These are phyloP conservation scores for Obelidium mucronatum DNA, from an alignment of 192 early-diverging fungal genomes.

Conservation along the genomic window DNA sequence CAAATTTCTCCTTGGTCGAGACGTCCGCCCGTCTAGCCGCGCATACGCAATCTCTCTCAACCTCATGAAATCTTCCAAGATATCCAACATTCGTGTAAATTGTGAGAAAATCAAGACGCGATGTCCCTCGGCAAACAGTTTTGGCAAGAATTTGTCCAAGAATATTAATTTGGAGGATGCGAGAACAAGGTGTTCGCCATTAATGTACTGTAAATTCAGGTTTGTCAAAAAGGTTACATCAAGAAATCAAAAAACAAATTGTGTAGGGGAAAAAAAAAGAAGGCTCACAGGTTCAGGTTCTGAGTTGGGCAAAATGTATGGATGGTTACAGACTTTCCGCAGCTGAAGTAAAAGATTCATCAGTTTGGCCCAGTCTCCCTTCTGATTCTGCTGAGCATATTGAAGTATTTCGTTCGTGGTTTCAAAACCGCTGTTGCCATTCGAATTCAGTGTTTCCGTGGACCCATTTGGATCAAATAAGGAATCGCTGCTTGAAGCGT, in stretches of 20 bases:
- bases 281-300: constrained; percentile 62
- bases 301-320: constrained; percentile 60
- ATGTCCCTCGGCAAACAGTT: constrained; percentile 49
- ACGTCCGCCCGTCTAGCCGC: constrained; percentile 44
- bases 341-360: constrained; percentile 76
- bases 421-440: neutral
- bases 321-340: constrained; percentile 83
- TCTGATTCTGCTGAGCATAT: constrained; percentile 24
- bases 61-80: constrained; percentile 50
- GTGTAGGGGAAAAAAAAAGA: no score
- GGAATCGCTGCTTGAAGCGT: no score
- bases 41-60: constrained; percentile 29
- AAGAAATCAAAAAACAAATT: no score
- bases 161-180: constrained; percentile 76
- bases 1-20: constrained; percentile 40
- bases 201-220: constrained; percentile 39
- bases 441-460: neutral
- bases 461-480: neutral
- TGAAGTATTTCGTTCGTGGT: constrained; percentile 19
- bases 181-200: constrained; percentile 65
- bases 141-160: constrained; percentile 65
- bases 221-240: neutral
- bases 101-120: constrained; percentile 54
- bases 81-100: constrained; percentile 59
- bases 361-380: constrained; percentile 46